Conservation (phyloP, 2,329 filamentous ascomycete genomes). For the Podosphaera xanthii region DNA sequence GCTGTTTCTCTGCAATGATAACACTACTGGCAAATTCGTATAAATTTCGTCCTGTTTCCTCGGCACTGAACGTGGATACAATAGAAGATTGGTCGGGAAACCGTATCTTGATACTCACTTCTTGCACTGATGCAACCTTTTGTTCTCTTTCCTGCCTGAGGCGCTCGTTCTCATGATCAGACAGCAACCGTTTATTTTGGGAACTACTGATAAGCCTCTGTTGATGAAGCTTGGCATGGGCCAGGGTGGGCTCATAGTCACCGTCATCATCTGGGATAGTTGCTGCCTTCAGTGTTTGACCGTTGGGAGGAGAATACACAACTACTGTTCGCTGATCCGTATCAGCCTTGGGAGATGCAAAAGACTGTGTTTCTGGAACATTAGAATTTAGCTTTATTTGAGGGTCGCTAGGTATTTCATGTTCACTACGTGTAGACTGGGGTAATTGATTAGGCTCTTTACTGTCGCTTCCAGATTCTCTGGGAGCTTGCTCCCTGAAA, state of each 20-base stretch:
- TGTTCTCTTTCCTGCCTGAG: slow-evolving; percentile 42
- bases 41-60: slow-evolving; percentile 46
- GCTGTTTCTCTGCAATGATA: slow-evolving; percentile 38
- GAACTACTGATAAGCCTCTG: slow-evolving; percentile 34
- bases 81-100: slow-evolving; percentile 72
- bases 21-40: slow-evolving; percentile 53
- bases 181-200: slow-evolving; percentile 56
- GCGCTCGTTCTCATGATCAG: slow-evolving; percentile 59
- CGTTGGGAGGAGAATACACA: slow-evolving; percentile 58
- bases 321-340: slow-evolving; percentile 29
- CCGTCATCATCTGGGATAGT: slow-evolving; percentile 40
- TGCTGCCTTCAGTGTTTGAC: slow-evolving; percentile 54
- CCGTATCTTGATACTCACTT: slow-evolving; percentile 55
- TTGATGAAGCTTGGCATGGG: slow-evolving; percentile 56
- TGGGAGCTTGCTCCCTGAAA: slow-evolving; percentile 27
- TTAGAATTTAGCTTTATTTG: not conserved
- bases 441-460: not conserved
- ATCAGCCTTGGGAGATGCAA: not conserved
- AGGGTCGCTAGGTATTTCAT: not conserved
- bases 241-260: slow-evolving; percentile 57
- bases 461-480: not conserved
- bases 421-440: not conserved
- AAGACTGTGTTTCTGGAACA: not conserved
- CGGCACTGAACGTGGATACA: slow-evolving; percentile 43
- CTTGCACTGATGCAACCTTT: slow-evolving; percentile 39